A percentile compares a stretch with the other conserved stretches of the same genome.
Conservation (phyloP, 2,329 filamentous ascomycete species). For the Aspergillus jensenii region DNA sequence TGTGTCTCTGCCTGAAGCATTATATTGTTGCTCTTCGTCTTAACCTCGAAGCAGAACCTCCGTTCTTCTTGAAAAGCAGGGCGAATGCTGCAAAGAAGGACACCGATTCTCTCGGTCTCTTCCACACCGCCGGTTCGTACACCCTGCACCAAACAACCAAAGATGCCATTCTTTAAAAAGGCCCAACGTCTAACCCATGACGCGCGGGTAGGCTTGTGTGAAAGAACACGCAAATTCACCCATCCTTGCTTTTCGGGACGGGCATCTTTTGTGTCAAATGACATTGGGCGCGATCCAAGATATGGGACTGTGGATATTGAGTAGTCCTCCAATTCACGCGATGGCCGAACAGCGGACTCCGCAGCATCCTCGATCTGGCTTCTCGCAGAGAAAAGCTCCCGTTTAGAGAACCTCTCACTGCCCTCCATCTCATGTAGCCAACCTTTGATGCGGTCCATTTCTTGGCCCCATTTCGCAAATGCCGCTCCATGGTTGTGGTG, state of each 20-base stretch:
- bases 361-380: slow-evolving; percentile 79
- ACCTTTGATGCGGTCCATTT: slow-evolving; percentile 88
- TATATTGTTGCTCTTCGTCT: slow-evolving; percentile 91
- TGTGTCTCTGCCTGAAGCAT: slow-evolving; percentile 93
- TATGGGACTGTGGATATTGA: slow-evolving; percentile 86
- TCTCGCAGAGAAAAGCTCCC: slow-evolving; percentile 75
- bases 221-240: slow-evolving; percentile 78
- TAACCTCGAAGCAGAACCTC: slow-evolving; percentile 96
- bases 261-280: slow-evolving; percentile 56
- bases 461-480: slow-evolving; percentile 67
- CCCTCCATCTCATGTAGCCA: slow-evolving; percentile 95
- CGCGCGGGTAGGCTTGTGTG: slow-evolving; percentile 87
- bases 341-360: slow-evolving; percentile 70
- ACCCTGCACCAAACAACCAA: slow-evolving; percentile 88
- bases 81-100: slow-evolving; percentile 88
- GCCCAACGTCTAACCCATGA: slow-evolving; percentile 92
- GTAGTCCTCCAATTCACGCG: slow-evolving; percentile 90
- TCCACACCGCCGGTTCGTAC: slow-evolving; percentile 78
- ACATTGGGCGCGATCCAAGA: slow-evolving; percentile 68
- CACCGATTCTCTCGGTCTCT: slow-evolving; percentile 93
- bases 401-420: slow-evolving; percentile 77
- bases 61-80: slow-evolving; percentile 90
- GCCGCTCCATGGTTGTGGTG: slow-evolving; percentile 63
- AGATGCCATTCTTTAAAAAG: slow-evolving; percentile 92
- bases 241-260: slow-evolving; percentile 86